phyloP scores from a whole-genome alignment of 2,329 filamentous ascomycete genomes.

The Anthostomella pinea region DNA sequence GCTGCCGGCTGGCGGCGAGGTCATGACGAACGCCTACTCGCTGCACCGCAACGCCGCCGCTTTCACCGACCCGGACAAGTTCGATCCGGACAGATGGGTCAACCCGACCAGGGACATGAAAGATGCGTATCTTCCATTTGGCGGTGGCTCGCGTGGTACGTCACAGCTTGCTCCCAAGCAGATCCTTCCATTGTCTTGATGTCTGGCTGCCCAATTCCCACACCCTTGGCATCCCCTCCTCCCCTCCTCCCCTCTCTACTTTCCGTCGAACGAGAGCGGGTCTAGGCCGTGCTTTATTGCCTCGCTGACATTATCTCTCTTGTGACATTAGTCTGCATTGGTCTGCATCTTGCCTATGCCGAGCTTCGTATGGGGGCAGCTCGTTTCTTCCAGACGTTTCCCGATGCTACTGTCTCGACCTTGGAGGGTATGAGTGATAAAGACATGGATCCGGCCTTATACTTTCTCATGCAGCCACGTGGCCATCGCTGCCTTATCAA shows the following conservation, averaged over 20 bases:
- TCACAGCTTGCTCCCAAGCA: no score
- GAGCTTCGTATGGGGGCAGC: constrained; percentile 48
- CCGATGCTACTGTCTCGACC: constrained; percentile 20
- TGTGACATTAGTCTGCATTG: constrained; percentile 41
- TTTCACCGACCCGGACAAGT: constrained; percentile 33
- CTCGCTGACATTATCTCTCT: neutral
- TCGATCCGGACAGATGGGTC: constrained; percentile 12
- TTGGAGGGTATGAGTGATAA: constrained; percentile 24
- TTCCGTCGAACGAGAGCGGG: no score
- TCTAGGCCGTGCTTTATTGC: neutral
- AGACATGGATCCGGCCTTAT: constrained; percentile 25
- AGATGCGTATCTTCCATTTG: constrained; percentile 23
- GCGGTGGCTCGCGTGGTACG: constrained; percentile 22
- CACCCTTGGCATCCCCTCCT: no score
- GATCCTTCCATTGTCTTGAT: no score
- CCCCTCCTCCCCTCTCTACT: no score
- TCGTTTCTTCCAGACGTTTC: constrained; percentile 40
- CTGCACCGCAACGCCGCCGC: constrained; percentile 35
- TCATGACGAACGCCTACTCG: constrained; percentile 36
- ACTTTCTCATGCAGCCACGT: constrained; percentile 23
- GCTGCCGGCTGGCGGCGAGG: constrained; percentile 30
- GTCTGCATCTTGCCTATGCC: constrained; percentile 52
- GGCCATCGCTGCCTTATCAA: constrained; percentile 25
- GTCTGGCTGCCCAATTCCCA: no score
- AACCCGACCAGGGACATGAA: constrained; percentile 17